Conservation (phyloP, 2,329 filamentous ascomycete species). For the Exophiala calicioides region DNA sequence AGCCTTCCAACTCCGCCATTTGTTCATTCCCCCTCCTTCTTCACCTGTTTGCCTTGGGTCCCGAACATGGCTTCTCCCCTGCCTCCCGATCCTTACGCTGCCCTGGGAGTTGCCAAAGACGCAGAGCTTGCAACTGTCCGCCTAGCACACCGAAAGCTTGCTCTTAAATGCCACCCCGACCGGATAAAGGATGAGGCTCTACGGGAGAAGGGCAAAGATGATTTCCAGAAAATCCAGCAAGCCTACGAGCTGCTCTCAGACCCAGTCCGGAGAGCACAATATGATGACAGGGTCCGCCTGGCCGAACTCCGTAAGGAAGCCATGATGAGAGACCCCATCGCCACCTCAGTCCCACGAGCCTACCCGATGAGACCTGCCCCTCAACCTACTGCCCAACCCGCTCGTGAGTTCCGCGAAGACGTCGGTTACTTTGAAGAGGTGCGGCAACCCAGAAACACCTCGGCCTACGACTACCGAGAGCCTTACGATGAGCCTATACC, state of each 20-base stretch:
- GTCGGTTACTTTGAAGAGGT: conserved; percentile 44
- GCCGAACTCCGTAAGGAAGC: conserved; percentile 63
- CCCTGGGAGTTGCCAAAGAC: conserved; percentile 71
- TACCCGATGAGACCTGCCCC: conserved; percentile 28
- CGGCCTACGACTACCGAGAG: conserved; percentile 42
- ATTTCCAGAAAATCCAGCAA: conserved; percentile 90
- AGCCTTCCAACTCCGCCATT: conserved; percentile 6
- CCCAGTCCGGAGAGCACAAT: conserved; percentile 68
- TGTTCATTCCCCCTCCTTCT: conserved; percentile 5
- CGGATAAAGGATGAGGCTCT: conserved; percentile 77
- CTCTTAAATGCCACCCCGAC: conserved; percentile 86
- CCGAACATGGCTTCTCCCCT: conserved; percentile 27
- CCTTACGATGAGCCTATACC: conserved; percentile 40
- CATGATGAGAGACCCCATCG: conserved; percentile 46
- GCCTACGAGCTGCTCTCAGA: conserved; percentile 90
- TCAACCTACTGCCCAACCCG: conserved; percentile 12
- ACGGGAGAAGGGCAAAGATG: conserved; percentile 76
- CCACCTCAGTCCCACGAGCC: conserved; percentile 18
- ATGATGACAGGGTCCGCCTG: conserved; percentile 74
- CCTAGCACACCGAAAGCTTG: conserved; percentile 78
- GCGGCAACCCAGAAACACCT: conserved; percentile 39
- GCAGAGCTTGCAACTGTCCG: conserved; percentile 73
- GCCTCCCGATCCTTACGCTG: conserved; percentile 71
- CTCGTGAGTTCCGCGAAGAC: conserved; percentile 45
- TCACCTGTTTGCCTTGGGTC: conserved; percentile 7